Percentiles rank a stretch among this genome's conserved stretches.
These are phyloP conservation scores for Backusella sp. DNA, from an alignment of 192 early-diverging fungal species.

Conservation along the genomic window DNA sequence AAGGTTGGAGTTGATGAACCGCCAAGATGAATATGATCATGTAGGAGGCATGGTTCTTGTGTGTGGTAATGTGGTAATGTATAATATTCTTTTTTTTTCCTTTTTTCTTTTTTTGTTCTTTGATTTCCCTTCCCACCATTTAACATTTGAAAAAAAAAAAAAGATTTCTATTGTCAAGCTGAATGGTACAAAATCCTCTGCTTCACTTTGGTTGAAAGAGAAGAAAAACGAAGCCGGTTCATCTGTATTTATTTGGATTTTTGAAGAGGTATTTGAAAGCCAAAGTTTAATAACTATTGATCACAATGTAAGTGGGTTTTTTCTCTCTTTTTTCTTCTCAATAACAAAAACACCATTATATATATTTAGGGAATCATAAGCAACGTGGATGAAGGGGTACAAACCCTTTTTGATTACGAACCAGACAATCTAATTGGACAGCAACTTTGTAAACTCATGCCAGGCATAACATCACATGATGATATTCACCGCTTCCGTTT, in stretches of 20 bases:
- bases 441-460: background rate
- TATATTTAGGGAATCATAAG: constrained; percentile 47
- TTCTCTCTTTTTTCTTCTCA: background rate
- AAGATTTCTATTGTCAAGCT: constrained; percentile 55
- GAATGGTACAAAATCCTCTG: constrained; percentile 51
- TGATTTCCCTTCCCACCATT: constrained; percentile 1
- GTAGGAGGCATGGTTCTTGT: constrained; percentile 30
- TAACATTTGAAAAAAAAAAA: background rate
- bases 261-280: constrained; percentile 57
- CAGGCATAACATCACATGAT: constrained; percentile 16
- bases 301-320: constrained; percentile 9
- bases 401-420: constrained; percentile 46
- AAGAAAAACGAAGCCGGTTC: constrained; percentile 45
- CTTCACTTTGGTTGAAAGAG: constrained; percentile 61
- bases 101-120: background rate
- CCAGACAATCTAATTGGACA: constrained; percentile 43
- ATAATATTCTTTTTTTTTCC: background rate
- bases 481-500: constrained; percentile 55
- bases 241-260: constrained; percentile 61
- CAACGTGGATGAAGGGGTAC: constrained; percentile 38
- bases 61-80: constrained; percentile 32
- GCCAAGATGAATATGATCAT: constrained; percentile 14
- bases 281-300: constrained; percentile 16
- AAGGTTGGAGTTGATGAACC: constrained; percentile 1
- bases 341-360: background rate